Evolutionary conservation across 2,329 filamentous ascomycete genomes (phyloP).

Genomic region (Zymoseptoria passerinii): DNA sequence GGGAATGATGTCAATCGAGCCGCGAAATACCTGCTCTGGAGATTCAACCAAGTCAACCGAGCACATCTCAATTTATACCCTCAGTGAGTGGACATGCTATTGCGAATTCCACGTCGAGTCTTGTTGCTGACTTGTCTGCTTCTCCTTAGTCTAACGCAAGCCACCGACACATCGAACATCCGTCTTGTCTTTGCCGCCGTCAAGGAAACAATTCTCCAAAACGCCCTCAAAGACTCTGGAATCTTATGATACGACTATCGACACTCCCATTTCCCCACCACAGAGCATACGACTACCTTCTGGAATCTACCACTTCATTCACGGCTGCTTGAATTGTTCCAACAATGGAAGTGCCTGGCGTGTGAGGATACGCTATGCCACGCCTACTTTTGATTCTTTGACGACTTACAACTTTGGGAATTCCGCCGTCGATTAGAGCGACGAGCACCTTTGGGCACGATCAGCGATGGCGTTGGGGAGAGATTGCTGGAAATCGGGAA

Average conservation of each 20-base stretch:
- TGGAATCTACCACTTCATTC: not conserved
- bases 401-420: slow-evolving; percentile 4
- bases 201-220: slow-evolving; percentile 97
- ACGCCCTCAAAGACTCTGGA: slow-evolving; percentile 94
- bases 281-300: slow-evolving; percentile 5
- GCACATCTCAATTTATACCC: slow-evolving; percentile 95
- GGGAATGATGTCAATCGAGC: slow-evolving; percentile 97
- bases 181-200: slow-evolving; percentile 95
- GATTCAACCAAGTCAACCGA: slow-evolving; percentile 96
- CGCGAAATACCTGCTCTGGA: slow-evolving; percentile 94
- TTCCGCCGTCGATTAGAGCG: not conserved
- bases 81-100: slow-evolving; percentile 58
- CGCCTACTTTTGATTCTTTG: slow-evolving; percentile 6
- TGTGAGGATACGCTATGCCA: not conserved
- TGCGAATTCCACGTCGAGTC: not conserved
- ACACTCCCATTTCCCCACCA: slow-evolving; percentile 4
- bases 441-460: not conserved
- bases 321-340: not conserved
- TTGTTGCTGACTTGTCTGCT: not conserved
- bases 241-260: slow-evolving; percentile 52
- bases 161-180: slow-evolving; percentile 97
- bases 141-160: slow-evolving; percentile 74
- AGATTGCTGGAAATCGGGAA: slow-evolving; percentile 1
- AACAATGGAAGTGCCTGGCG: not conserved
- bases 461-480: slow-evolving; percentile 13